Percentiles rank a stretch among this genome's conserved stretches.
phyloP scores from a whole-genome alignment of 306 rosid species.

The Crotalaria pallida region DNA sequence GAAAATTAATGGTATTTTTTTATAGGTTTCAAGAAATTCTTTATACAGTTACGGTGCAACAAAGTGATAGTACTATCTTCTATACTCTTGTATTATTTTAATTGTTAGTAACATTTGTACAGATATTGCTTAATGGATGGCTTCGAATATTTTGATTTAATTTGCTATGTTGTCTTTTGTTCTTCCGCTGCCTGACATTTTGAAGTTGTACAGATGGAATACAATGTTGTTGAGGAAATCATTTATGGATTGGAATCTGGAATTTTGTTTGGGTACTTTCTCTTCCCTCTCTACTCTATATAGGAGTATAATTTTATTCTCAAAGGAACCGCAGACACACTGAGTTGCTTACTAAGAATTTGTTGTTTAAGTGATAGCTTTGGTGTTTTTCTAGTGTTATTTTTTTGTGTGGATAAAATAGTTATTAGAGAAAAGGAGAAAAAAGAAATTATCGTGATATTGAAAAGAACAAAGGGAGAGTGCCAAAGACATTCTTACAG shows the following conservation, averaged over 20 bases:
- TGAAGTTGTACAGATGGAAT: constrained; percentile 67
- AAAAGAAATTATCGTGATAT: neutral
- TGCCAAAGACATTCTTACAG: neutral
- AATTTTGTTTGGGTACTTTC: constrained; percentile 73
- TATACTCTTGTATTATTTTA: neutral
- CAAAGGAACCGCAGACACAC: neutral
- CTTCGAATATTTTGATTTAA: constrained; percentile 35
- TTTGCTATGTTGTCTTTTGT: neutral
- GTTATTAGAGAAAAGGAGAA: neutral
- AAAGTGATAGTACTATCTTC: neutral
- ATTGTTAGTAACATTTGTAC: constrained; percentile 4
- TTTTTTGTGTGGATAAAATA: neutral
- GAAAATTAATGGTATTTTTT: neutral
- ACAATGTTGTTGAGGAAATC: constrained; percentile 76
- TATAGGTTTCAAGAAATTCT: neutral
- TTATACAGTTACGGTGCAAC: neutral
- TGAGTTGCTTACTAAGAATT: neutral
- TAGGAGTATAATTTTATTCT: neutral
- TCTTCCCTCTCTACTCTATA: neutral
- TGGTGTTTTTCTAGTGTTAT: neutral
- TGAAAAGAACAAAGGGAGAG: neutral
- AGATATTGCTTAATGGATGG: constrained; percentile 83
- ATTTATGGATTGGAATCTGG: constrained; percentile 91
- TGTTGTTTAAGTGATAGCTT: neutral
- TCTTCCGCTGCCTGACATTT: constrained; percentile 17